Base-by-base conservation (phyloP, 129 eudicot genomes). In the Flaveria linearis region DNA sequence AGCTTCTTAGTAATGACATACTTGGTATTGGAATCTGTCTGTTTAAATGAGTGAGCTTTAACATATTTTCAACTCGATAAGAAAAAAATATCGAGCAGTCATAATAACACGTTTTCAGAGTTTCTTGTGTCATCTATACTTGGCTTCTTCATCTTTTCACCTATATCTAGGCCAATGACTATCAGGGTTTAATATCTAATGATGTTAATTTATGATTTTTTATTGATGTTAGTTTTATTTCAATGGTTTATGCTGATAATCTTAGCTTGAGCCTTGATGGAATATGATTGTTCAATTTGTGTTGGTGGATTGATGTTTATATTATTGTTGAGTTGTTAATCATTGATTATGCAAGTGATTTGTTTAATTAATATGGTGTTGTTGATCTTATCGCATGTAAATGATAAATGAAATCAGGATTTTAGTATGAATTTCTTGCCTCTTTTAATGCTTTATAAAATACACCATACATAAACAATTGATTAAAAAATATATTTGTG, bases 351-450 rank as follows among this genome's bases (percentile, higher is more conserved):
- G n/a, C n/a, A n/a, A n/a, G n/a, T n/a, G n/a, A n/a, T n/a, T n/a
- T n/a, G n/a, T n/a, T n/a, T n/a, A n/a, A n/a, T n/a, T n/a, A n/a
- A n/a, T n/a, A n/a, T n/a, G n/a, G n/a, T n/a, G n/a, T n/a, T 56
- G 3, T 56, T 56, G 39, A 39, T 13, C 20, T 18, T 56, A 73
- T 57, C 77, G 13, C 0, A 41, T 57, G 25, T 73, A 13, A 73
- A 13, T 73, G 53, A 22, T 9, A 56, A 73, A 41, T 73, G 61
- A 72, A 33, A 33, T 53, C 52, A 30, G 39, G 12, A 3, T 71
- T 30, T 71, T 33, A 3, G 28, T 9, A 9, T 45, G 22, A n/a
- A 33, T 17, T 9, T 5, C 1, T 6, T 39, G 18, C 18, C 18
- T 50, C 50, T 50, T 50, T 50, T 50, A 50, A 15, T 15, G 18